phyloP scores from a whole-genome alignment of 164 flowering plant genomes.

The Pachysandra terminalis region DNA sequence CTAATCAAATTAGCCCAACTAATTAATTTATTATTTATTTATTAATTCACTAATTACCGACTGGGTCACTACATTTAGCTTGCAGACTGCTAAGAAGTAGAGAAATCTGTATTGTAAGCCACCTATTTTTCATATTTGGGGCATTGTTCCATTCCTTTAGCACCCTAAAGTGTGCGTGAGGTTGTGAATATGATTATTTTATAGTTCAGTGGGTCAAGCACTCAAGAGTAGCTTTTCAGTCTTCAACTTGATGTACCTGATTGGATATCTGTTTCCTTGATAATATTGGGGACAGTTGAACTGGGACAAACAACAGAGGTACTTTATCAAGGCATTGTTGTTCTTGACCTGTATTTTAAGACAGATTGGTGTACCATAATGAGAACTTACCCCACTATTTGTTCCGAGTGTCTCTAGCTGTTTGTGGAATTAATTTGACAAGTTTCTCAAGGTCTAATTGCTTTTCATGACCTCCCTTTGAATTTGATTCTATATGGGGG shows the following conservation, averaged over 20 bases:
- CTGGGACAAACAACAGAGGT: not conserved
- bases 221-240: not conserved
- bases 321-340: not conserved
- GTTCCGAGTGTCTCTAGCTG: not conserved
- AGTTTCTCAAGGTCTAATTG: not conserved
- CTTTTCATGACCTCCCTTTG: not conserved
- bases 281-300: not conserved
- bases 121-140: too few species aligned
- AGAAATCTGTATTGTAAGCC: too few species aligned
- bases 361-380: not conserved
- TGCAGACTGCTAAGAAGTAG: too few species aligned
- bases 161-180: too few species aligned
- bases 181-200: not conserved
- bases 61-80: too few species aligned
- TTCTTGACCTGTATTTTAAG: not conserved
- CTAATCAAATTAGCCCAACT: too few species aligned
- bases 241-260: not conserved
- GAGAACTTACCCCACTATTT: not conserved
- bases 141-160: too few species aligned
- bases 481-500: too few species aligned
- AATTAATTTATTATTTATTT: too few species aligned
- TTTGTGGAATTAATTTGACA: not conserved
- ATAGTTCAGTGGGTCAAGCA: not conserved
- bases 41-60: too few species aligned
- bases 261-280: not conserved